Percentiles rank a stretch among this genome's conserved stretches.
These are phyloP conservation scores for Candida glaebosa DNA, from an alignment of 805 yeast genomes.

Conservation along the genomic window DNA sequence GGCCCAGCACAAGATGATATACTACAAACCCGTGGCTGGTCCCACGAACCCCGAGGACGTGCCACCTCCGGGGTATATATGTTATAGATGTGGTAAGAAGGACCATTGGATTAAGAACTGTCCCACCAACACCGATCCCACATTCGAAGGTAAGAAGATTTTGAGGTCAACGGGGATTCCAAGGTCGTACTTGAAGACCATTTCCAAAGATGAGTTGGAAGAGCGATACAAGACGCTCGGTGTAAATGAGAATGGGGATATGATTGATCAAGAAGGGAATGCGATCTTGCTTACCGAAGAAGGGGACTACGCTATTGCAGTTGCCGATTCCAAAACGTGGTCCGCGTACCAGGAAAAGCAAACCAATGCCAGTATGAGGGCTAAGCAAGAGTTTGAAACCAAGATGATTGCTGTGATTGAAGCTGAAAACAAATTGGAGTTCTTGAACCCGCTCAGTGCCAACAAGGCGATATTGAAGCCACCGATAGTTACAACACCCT, in stretches of 20 bases:
- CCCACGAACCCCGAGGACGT: conserved; percentile 53
- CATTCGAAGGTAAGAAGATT: conserved; percentile 87
- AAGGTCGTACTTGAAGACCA: conserved; percentile 80
- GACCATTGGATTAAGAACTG: conserved; percentile 94
- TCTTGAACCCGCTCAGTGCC: conserved; percentile 60
- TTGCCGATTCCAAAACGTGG: conserved; percentile 93
- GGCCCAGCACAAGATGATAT: conserved; percentile 80
- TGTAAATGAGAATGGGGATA: conserved; percentile 41
- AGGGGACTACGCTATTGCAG: conserved; percentile 93
- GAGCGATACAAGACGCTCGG: conserved; percentile 34
- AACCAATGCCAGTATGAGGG: conserved; percentile 44
- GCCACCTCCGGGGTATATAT: conserved; percentile 95
- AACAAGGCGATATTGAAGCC: conserved; percentile 49
- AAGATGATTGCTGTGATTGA: conserved; percentile 28
- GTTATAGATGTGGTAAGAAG: conserved; percentile 94
- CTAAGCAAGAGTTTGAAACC: conserved; percentile 50
- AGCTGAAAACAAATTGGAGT: conserved; percentile 33
- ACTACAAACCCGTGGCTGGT: conserved; percentile 43
- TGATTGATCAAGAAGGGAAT: conserved; percentile 44
- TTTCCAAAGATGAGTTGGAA: conserved; percentile 71
- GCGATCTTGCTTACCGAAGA: conserved; percentile 86
- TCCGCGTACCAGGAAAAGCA: conserved; percentile 73
- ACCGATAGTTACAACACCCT: conserved; percentile 77
- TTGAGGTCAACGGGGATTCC: conserved; percentile 98
- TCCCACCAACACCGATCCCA: conserved; percentile 91